Conservation (phyloP, 2,329 filamentous ascomycete genomes). For the Incumbomyces delicatus region DNA sequence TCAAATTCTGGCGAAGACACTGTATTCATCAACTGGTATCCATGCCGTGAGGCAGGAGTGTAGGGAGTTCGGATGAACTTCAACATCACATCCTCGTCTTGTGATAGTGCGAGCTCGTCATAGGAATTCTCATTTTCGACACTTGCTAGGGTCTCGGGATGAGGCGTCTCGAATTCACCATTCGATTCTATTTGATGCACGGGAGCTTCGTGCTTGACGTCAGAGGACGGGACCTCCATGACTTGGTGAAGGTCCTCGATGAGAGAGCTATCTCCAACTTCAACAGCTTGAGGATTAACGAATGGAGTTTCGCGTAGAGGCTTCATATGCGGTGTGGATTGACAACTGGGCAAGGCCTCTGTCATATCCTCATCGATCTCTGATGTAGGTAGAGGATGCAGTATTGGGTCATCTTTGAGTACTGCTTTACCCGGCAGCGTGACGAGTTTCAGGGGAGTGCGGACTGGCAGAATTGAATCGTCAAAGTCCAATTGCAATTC, state of each 20-base stretch:
- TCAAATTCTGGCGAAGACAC: neutral
- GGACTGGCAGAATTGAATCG: conserved; percentile 17
- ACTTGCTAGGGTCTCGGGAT: neutral
- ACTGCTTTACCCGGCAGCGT: neutral
- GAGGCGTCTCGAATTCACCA: neutral
- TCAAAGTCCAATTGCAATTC: conserved; percentile 21
- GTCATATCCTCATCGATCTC: conserved; percentile 6
- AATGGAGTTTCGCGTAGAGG: conserved; percentile 1
- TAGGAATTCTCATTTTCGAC: neutral
- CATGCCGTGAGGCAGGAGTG: neutral
- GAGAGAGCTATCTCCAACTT: conserved; percentile 7
- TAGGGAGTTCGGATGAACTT: conserved; percentile 4
- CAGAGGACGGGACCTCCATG: neutral
- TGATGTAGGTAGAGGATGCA: conserved; percentile 6
- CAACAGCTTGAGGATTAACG: conserved; percentile 2
- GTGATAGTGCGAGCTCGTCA: neutral
- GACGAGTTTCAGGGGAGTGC: conserved; percentile 14
- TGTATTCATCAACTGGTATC: neutral
- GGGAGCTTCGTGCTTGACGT: too few species aligned
- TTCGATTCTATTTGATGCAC: too few species aligned
- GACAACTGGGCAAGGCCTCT: neutral
- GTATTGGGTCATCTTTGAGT: neutral
- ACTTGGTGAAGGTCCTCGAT: conserved; percentile 16
- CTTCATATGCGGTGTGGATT: neutral
- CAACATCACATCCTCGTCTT: neutral